Evolutionary conservation across 805 yeast species (phyloP).

Genomic region (Wickerhamiella domercqiae): DNA sequence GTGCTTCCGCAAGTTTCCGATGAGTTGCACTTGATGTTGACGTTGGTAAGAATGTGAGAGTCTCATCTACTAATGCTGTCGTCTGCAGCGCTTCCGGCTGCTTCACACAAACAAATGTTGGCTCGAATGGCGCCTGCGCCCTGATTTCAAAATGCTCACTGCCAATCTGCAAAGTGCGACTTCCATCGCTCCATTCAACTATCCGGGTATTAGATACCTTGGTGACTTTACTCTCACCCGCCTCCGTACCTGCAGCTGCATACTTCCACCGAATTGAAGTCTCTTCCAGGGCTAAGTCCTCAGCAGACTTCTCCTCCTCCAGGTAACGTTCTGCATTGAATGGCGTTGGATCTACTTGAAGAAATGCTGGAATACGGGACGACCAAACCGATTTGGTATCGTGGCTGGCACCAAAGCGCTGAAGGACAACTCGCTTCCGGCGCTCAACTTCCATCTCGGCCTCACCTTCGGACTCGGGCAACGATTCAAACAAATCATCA

Average conservation of each 20-base stretch:
- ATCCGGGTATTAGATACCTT: slow-evolving; percentile 83
- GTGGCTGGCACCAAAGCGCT: slow-evolving; percentile 17
- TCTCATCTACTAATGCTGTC: slow-evolving; percentile 46
- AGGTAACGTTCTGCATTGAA: slow-evolving; percentile 29
- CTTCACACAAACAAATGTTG: slow-evolving; percentile 55
- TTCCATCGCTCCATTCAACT: slow-evolving; percentile 90
- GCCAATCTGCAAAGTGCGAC: slow-evolving; percentile 72
- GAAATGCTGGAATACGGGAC: slow-evolving; percentile 60
- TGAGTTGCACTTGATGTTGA: slow-evolving; percentile 82
- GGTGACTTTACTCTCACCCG: slow-evolving; percentile 43
- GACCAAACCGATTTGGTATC: slow-evolving; percentile 7
- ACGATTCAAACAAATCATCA: no score
- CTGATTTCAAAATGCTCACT: slow-evolving; percentile 72
- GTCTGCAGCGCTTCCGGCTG: slow-evolving; percentile 61
- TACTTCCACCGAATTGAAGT: slow-evolving; percentile 93
- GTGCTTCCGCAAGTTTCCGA: slow-evolving; percentile 43
- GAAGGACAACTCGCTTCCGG: slow-evolving; percentile 8
- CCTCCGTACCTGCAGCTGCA: slow-evolving; percentile 30
- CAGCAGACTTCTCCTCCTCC: slow-evolving; percentile 19
- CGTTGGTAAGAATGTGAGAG: slow-evolving; percentile 70
- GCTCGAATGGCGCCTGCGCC: slow-evolving; percentile 38
- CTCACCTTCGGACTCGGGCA: not conserved
- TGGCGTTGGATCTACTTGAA: slow-evolving; percentile 39
- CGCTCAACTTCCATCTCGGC: slow-evolving; percentile 5
- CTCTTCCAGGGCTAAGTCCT: slow-evolving; percentile 36